phyloP scores from a whole-genome alignment of 805 yeast species.

The Trichomonascus vanleenenianus region DNA sequence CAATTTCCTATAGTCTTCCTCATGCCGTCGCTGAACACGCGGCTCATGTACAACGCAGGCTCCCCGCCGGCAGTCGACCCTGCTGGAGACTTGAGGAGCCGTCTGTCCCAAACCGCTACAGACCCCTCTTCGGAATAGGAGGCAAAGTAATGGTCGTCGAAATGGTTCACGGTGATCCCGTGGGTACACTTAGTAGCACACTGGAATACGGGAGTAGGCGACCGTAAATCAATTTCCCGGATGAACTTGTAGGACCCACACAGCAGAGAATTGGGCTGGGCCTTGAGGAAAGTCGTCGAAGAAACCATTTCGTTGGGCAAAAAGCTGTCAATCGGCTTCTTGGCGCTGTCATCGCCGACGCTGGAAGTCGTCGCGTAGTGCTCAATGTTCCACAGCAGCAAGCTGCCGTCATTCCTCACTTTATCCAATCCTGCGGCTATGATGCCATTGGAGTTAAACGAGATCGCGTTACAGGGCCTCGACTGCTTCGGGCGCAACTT shows the following conservation, averaged over 20 bases:
- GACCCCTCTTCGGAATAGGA: conserved; percentile 81
- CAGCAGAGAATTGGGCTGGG: conserved; percentile 45
- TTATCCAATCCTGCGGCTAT: conserved; percentile 76
- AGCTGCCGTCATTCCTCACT: conserved; percentile 64
- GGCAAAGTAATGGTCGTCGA: conserved; percentile 57
- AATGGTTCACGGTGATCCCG: conserved; percentile 63
- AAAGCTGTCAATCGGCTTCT: conserved; percentile 33
- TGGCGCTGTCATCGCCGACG: conserved; percentile 24
- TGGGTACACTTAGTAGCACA: conserved; percentile 66
- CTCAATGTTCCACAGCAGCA: conserved; percentile 71
- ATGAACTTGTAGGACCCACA: conserved; percentile 72
- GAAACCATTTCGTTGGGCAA: conserved; percentile 69
- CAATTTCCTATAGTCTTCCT: conserved; percentile 16
- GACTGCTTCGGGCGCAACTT: conserved; percentile 53
- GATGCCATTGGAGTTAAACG: conserved; percentile 57
- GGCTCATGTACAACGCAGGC: conserved; percentile 19
- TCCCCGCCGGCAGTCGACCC: conserved; percentile 9
- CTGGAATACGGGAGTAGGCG: conserved; percentile 50
- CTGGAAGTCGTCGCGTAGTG: conserved; percentile 26
- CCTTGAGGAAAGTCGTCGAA: conserved; percentile 59
- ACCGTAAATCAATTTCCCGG: conserved; percentile 69
- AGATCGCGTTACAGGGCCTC: conserved; percentile 66
- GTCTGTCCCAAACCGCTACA: conserved; percentile 50
- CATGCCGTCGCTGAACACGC: conserved; percentile 11
- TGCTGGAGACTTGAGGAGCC: conserved; percentile 19